Evolutionary conservation across 2,329 filamentous ascomycete species (phyloP), one percentile per base, ranked within the genome.

Genomic region (Penicillium concentricum): DNA sequence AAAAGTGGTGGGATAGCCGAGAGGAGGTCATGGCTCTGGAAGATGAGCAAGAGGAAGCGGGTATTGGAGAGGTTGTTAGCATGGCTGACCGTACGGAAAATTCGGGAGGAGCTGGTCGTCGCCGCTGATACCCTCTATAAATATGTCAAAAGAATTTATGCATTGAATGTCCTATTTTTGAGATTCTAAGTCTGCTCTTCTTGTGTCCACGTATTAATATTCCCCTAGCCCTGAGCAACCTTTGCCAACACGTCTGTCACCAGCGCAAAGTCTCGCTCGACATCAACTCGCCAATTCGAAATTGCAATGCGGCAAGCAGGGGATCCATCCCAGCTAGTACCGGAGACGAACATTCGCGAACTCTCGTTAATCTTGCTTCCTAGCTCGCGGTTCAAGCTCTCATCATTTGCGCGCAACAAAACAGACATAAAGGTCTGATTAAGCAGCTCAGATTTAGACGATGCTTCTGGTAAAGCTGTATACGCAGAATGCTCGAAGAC

Each of bases 1-100:
- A 92, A 77, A 96, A 96, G 74, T 99, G 94, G 94, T 99, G 94
- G 94, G 94, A 97, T 80, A 92, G 89, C 71, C 84, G 94, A 67
- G 94, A 99, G 78, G 93, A 97, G 77, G 90, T 99, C 63, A 89
- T 87, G 52, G 89, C 86, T 7, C 76, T 97, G 69, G 94, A 99
- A 76, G 93, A 97, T 75, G 93, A 97, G 78, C 92, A 97, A 78
- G 93, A 97, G 75, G 92, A 90, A 47, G 91, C 92, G 34, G 92
- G 94, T 10, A 97, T 97, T 73, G 90, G 92, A 16, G 94, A 97
- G 78, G 91, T 97, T 42, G 90, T 97, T 53, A 94, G 88, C 69
- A 79, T 97, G 69, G 87, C 88, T 48, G 91, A 96, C 66, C 86
- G 86, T 62, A 84, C 81, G 41, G 75, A 82, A 44, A 81, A 79